These are phyloP conservation scores for Solanum virginianum DNA, from an alignment of 257 asterid genomes.

Conservation along the genomic window DNA sequence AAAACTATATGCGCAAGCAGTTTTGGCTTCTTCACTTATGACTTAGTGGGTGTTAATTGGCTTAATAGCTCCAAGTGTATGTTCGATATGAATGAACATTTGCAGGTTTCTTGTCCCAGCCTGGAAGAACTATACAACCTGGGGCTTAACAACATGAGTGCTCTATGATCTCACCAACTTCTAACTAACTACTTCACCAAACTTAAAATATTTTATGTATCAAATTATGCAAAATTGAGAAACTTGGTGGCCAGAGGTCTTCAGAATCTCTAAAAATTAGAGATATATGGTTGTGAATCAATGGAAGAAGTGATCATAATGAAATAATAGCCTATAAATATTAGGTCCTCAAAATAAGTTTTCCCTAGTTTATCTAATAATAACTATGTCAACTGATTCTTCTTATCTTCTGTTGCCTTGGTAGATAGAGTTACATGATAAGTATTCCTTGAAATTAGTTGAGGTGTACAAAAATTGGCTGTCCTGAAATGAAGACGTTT, in stretches of 20 bases:
- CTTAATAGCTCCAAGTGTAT: too few relatives aligned
- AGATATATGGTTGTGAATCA: fast-evolving
- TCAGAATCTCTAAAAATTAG: neutral
- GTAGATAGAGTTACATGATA: too few relatives aligned
- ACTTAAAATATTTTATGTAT: neutral
- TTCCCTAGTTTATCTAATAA: neutral
- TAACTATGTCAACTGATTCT: too few relatives aligned
- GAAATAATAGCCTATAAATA: too few relatives aligned
- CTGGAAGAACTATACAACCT: neutral
- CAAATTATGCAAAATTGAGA: neutral
- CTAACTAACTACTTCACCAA: neutral
- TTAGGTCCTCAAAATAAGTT: neutral
- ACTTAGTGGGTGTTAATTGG: too few relatives aligned
- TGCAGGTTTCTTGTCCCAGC: neutral
- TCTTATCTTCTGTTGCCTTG: too few relatives aligned
- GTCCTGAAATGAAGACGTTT: too few relatives aligned
- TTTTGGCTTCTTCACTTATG: too few relatives aligned
- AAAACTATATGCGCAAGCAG: too few relatives aligned
- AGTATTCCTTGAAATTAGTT: too few relatives aligned
- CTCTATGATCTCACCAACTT: neutral
- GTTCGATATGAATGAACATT: too few relatives aligned
- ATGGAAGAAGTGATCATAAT: neutral
- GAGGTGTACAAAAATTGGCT: too few relatives aligned
- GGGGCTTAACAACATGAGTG: neutral
- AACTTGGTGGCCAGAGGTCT: neutral